Percentiles rank a stretch among this genome's conserved stretches.
Conservation (phyloP, 192 early-diverging fungal genomes). For the Helicostylum pulchrum region DNA sequence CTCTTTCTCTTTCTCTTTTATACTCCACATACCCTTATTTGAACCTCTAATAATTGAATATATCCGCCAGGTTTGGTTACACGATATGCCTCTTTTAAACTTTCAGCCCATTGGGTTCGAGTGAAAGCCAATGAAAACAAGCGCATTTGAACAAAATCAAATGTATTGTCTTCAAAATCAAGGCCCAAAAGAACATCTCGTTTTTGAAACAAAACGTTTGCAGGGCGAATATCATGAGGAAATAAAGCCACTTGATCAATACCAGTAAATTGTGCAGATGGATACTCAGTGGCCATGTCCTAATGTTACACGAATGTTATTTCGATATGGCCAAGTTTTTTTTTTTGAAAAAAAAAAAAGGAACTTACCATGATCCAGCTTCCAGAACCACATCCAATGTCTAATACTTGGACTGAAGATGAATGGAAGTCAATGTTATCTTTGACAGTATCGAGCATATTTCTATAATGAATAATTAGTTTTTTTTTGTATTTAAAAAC, state of each 20-base stretch:
- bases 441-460: constrained; percentile 1
- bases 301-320: constrained; percentile 6
- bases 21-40: constrained; percentile 21
- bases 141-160: constrained; percentile 35
- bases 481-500: not conserved
- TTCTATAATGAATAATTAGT: constrained; percentile 16
- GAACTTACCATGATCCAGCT: constrained; percentile 23
- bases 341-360: not conserved
- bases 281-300: constrained; percentile 12
- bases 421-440: constrained; percentile 11
- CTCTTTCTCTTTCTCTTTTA: not conserved
- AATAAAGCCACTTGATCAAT: constrained; percentile 15
- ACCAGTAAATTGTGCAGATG: constrained; percentile 11
- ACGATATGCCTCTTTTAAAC: constrained; percentile 22
- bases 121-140: constrained; percentile 17
- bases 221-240: constrained; percentile 23
- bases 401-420: constrained; percentile 9
- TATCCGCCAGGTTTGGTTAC: constrained; percentile 28
- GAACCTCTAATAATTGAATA: constrained; percentile 29
- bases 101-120: constrained; percentile 12
- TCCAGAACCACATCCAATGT: constrained; percentile 28
- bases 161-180: constrained; percentile 22
- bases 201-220: constrained; percentile 22
- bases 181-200: constrained; percentile 21
- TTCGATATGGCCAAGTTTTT: not conserved